Percentiles rank a stretch among this genome's conserved stretches.
Evolutionary conservation across 176 grass and related monocot genomes (phyloP).

Genomic region (Oryza coarctata): DNA sequence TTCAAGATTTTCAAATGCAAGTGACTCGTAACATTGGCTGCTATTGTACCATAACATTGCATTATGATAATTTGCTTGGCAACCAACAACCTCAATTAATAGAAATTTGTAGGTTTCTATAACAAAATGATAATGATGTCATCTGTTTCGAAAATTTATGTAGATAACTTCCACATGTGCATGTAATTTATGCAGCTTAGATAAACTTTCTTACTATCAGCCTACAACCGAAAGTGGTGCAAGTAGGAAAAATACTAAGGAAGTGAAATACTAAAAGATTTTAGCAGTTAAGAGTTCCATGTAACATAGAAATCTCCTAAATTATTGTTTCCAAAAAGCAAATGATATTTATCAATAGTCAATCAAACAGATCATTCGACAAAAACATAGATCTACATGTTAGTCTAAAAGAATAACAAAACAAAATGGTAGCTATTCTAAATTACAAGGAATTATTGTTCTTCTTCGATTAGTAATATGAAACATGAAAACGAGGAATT

Average conservation of each 20-base stretch:
- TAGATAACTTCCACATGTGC: neutral
- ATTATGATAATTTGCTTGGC: neutral
- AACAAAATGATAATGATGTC: neutral
- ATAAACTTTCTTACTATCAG: neutral
- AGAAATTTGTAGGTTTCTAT: neutral
- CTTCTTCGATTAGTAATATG: neutral
- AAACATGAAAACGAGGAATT: conserved; percentile 3
- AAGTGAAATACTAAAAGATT: neutral
- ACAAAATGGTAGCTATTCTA: neutral
- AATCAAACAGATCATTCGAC: neutral
- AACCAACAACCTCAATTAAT: neutral
- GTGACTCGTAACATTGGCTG: neutral
- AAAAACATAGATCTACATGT: neutral
- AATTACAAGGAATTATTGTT: neutral
- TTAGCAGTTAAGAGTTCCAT: neutral
- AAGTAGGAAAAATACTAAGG: neutral
- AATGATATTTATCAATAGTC: conserved; percentile 1
- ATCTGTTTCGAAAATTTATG: neutral
- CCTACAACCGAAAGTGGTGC: neutral
- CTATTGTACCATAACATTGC: neutral
- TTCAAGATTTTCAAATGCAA: neutral
- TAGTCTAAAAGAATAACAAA: neutral
- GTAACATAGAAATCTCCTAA: neutral
- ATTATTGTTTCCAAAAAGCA: neutral
- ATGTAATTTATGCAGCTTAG: conserved; percentile 5